These are phyloP conservation scores for Fraxinus albicans DNA, from an alignment of 305 asterid genomes.

Conservation along the genomic window DNA sequence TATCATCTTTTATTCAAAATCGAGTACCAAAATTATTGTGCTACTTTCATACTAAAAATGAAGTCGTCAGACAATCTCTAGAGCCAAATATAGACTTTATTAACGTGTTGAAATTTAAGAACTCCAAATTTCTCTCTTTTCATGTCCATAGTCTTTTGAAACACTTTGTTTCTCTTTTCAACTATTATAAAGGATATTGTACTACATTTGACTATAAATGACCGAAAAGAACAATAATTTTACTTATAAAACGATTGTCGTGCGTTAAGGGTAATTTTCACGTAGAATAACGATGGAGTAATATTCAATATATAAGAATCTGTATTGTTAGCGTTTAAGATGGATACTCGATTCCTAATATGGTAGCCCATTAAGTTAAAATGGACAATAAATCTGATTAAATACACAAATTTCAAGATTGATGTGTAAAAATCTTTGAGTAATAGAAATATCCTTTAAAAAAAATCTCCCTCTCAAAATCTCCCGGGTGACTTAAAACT, in stretches of 20 bases:
- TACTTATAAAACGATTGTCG: too few species aligned
- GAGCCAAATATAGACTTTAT: slow-evolving; percentile 24
- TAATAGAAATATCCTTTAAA: not conserved
- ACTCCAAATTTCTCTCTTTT: slow-evolving; percentile 5
- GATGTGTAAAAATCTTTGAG: too few species aligned
- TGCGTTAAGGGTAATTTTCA: not conserved
- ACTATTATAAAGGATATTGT: too few species aligned
- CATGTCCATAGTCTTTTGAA: too few species aligned
- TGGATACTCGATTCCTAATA: not conserved
- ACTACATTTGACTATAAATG: too few species aligned
- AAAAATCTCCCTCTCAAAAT: too few species aligned
- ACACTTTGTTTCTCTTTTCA: not conserved
- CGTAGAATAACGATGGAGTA: not conserved
- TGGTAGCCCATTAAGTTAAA: too few species aligned
- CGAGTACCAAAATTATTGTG: not conserved
- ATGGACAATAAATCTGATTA: too few species aligned
- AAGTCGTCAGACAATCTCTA: slow-evolving; percentile 28
- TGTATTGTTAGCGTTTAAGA: not conserved
- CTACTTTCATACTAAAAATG: too few species aligned
- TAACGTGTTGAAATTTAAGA: slow-evolving; percentile 22
- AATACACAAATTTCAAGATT: too few species aligned
- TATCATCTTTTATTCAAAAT: too few species aligned
- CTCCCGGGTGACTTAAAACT: not conserved
- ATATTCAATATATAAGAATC: not conserved
- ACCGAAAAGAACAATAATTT: too few species aligned